phyloP scores from a whole-genome alignment of 2,329 filamentous ascomycete species.

The Lachnellula subtilissima region DNA sequence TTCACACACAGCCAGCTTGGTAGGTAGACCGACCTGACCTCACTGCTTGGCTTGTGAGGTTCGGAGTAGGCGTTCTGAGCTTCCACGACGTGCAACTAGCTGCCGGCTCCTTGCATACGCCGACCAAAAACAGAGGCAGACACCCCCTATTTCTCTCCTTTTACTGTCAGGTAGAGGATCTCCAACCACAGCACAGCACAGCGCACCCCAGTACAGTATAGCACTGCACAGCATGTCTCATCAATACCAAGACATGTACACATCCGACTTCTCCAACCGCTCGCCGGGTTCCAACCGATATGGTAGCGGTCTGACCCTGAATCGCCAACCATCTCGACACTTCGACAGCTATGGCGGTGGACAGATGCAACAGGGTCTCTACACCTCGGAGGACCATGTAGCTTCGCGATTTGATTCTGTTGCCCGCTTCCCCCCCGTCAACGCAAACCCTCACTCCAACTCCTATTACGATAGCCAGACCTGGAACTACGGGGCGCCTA shows the following conservation, averaged over 20 bases:
- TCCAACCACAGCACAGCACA: neutral
- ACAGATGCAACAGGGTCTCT: constrained; percentile 56
- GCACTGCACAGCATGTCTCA: constrained; percentile 39
- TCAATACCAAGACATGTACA: constrained; percentile 65
- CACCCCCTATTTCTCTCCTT: neutral
- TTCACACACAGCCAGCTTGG: constrained; percentile 3
- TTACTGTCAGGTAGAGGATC: neutral
- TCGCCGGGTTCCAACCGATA: constrained; percentile 70
- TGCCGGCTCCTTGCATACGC: constrained; percentile 31
- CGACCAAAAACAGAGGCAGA: neutral
- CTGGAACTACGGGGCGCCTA: constrained; percentile 67
- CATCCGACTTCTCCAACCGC: constrained; percentile 69
- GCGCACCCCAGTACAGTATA: no score
- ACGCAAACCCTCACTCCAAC: constrained; percentile 43
- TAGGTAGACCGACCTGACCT: constrained; percentile 8
- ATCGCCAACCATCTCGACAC: constrained; percentile 70
- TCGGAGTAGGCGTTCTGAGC: constrained; percentile 23
- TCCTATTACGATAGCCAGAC: constrained; percentile 69
- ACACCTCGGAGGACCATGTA: constrained; percentile 62
- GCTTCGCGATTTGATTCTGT: constrained; percentile 44
- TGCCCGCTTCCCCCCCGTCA: constrained; percentile 23
- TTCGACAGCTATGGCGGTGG: constrained; percentile 58
- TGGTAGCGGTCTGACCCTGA: constrained; percentile 55
- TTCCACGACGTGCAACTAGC: constrained; percentile 25
- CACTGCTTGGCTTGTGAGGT: constrained; percentile 22